These are phyloP conservation scores for Allium sativum DNA, from an alignment of 106 monocot genomes.

Conservation along the genomic window DNA sequence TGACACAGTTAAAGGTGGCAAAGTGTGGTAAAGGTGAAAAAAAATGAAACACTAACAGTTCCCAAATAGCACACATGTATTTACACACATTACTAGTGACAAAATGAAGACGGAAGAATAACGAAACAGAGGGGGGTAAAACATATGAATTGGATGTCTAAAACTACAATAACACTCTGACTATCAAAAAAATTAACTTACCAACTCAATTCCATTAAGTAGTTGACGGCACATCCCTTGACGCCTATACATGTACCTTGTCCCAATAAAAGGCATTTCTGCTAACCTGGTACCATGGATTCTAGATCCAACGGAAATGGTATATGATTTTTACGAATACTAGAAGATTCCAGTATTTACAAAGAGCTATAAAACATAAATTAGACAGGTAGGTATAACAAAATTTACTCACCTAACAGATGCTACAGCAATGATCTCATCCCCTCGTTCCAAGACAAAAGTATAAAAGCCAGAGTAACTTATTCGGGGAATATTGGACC, in stretches of 20 bases:
- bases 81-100: too few relatives aligned
- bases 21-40: too few relatives aligned
- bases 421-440: constrained; percentile 88
- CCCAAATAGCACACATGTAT: too few relatives aligned
- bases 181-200: constrained; percentile 12
- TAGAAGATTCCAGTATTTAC: not conserved
- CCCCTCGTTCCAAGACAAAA: constrained; percentile 70
- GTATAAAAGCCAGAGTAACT: constrained; percentile 80
- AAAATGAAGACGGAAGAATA: too few relatives aligned
- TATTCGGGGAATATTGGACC: constrained; percentile 83
- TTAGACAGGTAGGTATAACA: not conserved
- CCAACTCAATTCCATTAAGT: constrained; percentile 61
- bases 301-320: constrained; percentile 23
- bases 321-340: not conserved
- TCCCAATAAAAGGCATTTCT: constrained; percentile 96
- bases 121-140: too few relatives aligned
- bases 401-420: constrained; percentile 53
- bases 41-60: too few relatives aligned
- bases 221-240: constrained; percentile 91
- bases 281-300: constrained; percentile 74
- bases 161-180: too few relatives aligned
- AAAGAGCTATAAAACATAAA: too few relatives aligned
- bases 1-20: too few relatives aligned
- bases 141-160: too few relatives aligned
- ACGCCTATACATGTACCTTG: constrained; percentile 65